Percentiles rank a stretch among this genome's conserved stretches.
Conservation (phyloP, 176 grass and related monocot genomes). For the Pontederia crassipes region DNA sequence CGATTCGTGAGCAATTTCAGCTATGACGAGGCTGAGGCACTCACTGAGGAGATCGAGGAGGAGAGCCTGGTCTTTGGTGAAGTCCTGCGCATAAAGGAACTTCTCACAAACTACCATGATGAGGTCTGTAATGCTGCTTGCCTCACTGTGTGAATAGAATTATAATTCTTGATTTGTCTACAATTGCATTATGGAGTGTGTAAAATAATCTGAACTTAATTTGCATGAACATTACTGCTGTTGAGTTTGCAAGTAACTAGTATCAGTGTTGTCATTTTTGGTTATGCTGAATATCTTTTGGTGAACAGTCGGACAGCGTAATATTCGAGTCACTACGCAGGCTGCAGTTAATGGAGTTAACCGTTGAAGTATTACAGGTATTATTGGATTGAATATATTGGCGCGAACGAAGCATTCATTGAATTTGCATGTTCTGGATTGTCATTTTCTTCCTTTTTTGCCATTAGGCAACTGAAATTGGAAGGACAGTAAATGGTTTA, state of each 20-base stretch:
- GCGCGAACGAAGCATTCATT: background rate
- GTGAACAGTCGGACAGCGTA: constrained; percentile 41
- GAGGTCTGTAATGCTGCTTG: constrained; percentile 21
- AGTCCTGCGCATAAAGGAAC: constrained; percentile 43
- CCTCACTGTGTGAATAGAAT: too few relatives aligned
- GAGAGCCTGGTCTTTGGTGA: constrained; percentile 28
- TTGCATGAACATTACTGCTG: too few relatives aligned
- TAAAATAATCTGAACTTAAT: too few relatives aligned
- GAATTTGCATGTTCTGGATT: background rate
- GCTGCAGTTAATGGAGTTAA: constrained; percentile 49
- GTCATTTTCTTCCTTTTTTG: constrained; percentile 12
- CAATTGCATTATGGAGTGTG: too few relatives aligned
- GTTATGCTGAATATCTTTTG: background rate
- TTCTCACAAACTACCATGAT: constrained; percentile 36
- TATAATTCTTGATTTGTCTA: too few relatives aligned
- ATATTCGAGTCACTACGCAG: constrained; percentile 55
- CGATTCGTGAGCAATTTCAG: constrained; percentile 44
- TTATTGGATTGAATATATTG: constrained; percentile 7
- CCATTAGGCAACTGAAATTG: constrained; percentile 51
- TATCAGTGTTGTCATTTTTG: constrained; percentile 11
- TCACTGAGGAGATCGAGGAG: constrained; percentile 35
- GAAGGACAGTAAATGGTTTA: constrained; percentile 37
- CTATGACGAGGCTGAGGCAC: constrained; percentile 50
- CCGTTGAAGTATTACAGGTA: constrained; percentile 49
- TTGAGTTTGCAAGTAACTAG: too few relatives aligned